Evolutionary conservation across 495 filamentous ascomycete genomes (phyloP).

Genomic region (Xylaria telfairii): DNA sequence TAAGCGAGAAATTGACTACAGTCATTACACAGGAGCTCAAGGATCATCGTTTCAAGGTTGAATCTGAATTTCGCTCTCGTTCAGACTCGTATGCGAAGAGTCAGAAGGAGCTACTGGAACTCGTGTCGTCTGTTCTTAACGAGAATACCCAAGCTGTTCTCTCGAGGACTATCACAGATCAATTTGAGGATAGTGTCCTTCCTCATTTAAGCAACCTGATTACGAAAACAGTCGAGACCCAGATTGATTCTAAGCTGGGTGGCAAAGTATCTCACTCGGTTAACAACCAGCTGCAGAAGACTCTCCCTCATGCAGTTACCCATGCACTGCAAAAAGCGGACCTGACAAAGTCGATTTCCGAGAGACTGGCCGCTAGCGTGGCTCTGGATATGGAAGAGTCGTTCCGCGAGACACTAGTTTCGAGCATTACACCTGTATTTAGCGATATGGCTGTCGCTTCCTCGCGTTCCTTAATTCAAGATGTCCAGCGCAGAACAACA

Average conservation of each 20-base stretch:
- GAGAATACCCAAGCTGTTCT: conserved; percentile 88
- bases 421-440: conserved; percentile 68
- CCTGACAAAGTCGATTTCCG: conserved; percentile 70
- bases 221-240: conserved; percentile 52
- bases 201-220: conserved; percentile 56
- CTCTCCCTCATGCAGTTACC: conserved; percentile 47
- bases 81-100: conserved; percentile 49
- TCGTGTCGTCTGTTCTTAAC: conserved; percentile 85
- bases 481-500: conserved; percentile 68
- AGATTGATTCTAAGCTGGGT: conserved; percentile 50
- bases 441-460: conserved; percentile 59
- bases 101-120: conserved; percentile 67
- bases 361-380: conserved; percentile 70
- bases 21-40: conserved; percentile 51
- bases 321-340: conserved; percentile 72
- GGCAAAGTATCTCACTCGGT: conserved; percentile 60
- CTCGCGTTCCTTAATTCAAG: conserved; percentile 62
- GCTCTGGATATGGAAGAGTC: conserved; percentile 70
- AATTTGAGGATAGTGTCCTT: conserved; percentile 69
- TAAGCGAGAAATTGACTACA: conserved; percentile 50
- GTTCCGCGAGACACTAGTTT: conserved; percentile 65
- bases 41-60: conserved; percentile 49
- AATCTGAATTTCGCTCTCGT: conserved; percentile 42
- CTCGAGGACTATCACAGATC: conserved; percentile 68
- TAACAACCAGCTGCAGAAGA: conserved; percentile 65